A percentile compares a stretch with the other conserved stretches of the same genome.
Evolutionary conservation across 768 basidiomycete species (phyloP).

Genomic region (Pulveroboletus ravenelii): DNA sequence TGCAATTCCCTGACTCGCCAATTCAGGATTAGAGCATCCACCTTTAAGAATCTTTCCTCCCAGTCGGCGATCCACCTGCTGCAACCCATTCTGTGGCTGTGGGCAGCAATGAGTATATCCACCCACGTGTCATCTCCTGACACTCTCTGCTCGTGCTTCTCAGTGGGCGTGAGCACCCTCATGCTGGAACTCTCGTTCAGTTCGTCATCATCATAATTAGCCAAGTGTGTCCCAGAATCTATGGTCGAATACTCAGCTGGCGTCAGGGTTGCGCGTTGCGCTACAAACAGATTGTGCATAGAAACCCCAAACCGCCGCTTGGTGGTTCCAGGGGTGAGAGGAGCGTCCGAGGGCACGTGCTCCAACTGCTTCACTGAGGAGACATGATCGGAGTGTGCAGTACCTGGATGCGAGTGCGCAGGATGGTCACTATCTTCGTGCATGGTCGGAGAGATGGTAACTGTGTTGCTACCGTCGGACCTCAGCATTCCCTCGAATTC

Average conservation of each 20-base stretch:
- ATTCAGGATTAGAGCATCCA: slow-evolving; percentile 56
- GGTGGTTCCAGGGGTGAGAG: slow-evolving; percentile 24
- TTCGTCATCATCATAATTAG: slow-evolving; percentile 52
- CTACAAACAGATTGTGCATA: slow-evolving; percentile 48
- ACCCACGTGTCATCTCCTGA: slow-evolving; percentile 79
- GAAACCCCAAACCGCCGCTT: slow-evolving; percentile 59
- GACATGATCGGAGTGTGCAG: slow-evolving; percentile 14
- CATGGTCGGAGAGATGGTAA: slow-evolving; percentile 21
- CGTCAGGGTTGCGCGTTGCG: slow-evolving; percentile 45
- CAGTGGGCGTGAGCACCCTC: slow-evolving; percentile 37
- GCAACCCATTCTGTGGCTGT: slow-evolving; percentile 48
- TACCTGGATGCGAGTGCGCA: slow-evolving; percentile 19
- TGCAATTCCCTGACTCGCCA: slow-evolving; percentile 69
- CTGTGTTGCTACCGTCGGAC: slow-evolving; percentile 41
- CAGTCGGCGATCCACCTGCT: slow-evolving; percentile 42
- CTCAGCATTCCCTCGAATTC: slow-evolving; percentile 77
- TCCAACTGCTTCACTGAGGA: slow-evolving; percentile 22
- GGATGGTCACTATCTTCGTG: slow-evolving; percentile 32
- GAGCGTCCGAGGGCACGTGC: slow-evolving; percentile 24
- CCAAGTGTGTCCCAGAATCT: slow-evolving; percentile 78
- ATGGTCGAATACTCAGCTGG: slow-evolving; percentile 79
- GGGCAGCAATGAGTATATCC: slow-evolving; percentile 71
- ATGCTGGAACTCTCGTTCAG: slow-evolving; percentile 39
- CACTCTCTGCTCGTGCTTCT: slow-evolving; percentile 38
- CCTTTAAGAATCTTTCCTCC: slow-evolving; percentile 31